These are phyloP conservation scores for Staphylotrichum longicolle DNA, from an alignment of 495 filamentous ascomycete species.

Conservation along the genomic window DNA sequence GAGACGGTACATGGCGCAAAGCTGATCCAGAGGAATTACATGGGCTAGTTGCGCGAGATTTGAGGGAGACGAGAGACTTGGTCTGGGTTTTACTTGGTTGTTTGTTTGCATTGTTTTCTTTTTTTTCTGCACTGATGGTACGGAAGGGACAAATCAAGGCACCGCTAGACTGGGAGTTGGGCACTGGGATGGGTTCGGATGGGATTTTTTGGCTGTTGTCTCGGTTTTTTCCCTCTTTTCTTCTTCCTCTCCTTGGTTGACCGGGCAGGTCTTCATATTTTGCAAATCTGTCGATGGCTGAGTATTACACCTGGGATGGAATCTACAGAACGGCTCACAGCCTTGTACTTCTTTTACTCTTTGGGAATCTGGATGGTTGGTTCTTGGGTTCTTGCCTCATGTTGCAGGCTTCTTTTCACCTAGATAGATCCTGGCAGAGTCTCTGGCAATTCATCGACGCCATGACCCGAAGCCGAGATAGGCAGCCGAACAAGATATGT, in stretches of 20 bases:
- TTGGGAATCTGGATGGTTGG: no score
- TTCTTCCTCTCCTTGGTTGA: constrained; percentile 4
- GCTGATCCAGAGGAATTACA: constrained; percentile 32
- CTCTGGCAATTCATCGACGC: background rate
- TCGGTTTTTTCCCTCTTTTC: constrained; percentile 1
- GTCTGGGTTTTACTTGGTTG: no score
- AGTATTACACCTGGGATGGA: background rate
- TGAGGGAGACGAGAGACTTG: no score
- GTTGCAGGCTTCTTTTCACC: background rate
- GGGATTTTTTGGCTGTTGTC: constrained; percentile 6
- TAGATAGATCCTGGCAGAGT: background rate
- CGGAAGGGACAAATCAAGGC: no score
- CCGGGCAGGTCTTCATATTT: background rate
- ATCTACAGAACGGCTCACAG: constrained; percentile 1
- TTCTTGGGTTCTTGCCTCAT: background rate
- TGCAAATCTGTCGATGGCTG: background rate
- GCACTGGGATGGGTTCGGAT: background rate
- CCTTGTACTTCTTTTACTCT: background rate
- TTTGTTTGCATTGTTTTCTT: no score
- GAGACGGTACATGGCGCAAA: constrained; percentile 40
- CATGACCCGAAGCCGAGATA: background rate
- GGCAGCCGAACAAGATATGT: background rate
- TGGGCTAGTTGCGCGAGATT: constrained; percentile 15
- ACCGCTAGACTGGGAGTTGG: no score
- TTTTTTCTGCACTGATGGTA: no score